Evolutionary conservation across 1,139 yeast genomes (phyloP), one percentile per base, ranked within the genome.

Genomic region (Kluyveromyces sp.): DNA sequence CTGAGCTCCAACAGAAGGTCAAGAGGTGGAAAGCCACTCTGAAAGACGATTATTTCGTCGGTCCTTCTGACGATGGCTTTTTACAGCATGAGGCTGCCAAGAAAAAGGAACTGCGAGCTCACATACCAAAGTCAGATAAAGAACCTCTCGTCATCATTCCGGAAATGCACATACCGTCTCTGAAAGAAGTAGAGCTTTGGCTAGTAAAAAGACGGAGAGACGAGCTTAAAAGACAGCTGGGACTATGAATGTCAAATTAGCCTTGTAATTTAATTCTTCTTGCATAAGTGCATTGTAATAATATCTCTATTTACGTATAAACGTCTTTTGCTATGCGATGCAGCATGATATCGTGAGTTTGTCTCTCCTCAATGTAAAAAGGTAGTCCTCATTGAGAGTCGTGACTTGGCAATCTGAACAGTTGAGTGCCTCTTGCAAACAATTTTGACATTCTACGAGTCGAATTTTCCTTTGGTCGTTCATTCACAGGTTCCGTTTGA

Each of bases 21-120:
- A 49, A 43, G 42, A 54, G 48, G 39, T 44, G 50, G 40, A 48
- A 51, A 33, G 44, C 51, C 8, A 57, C 65, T 20, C 58, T 70
- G 3, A 64, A 60, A 12, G 60, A 66, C 1, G 56, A 55, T 2
- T 73, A 81, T 53, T 80, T 67, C 57, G 85, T 84, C 0, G 66
- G 68, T 18, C 61, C 61, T 33, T 71, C 68, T 28, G 73, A 66
- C 37, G 60, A 56, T 6, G 28, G 11, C 3, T 16, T 42, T n/a
- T 22, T 22, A 8, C 40, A 41, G 8, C 38, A 42, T 30, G 51
- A 48, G 31, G 33, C 36, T 8, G 37, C 13, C 9, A 20, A 32
- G 20, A 36, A 40, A 4, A 30, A 36, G 15, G 31, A 32, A 12
- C 29, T 42, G 32, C 36, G 38, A 13, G 17, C 34, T 9, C 36